phyloP scores from a whole-genome alignment of 306 rosid species.

The Quercus engelmannii region DNA sequence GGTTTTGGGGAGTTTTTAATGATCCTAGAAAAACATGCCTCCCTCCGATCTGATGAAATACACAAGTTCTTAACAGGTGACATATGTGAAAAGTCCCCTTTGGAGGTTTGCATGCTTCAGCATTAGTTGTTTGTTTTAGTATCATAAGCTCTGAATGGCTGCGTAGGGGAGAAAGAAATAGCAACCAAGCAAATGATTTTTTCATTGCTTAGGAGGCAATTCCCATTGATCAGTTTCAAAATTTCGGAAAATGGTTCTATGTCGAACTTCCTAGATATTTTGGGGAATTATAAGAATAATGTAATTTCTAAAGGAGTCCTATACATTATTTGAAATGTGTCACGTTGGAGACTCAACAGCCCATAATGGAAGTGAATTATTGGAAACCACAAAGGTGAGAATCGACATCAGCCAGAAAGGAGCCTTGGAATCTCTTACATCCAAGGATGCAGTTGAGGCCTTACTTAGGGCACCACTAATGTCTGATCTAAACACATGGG shows the following conservation, averaged over 20 bases:
- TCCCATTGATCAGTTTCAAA: conserved; percentile 65
- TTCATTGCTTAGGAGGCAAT: conserved; percentile 64
- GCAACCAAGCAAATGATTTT: conserved; percentile 54
- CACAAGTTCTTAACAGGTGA: conserved; percentile 41
- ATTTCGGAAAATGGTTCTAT: conserved; percentile 47
- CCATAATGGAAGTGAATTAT: conserved; percentile 29
- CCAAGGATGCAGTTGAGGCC: conserved; percentile 62
- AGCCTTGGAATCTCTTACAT: conserved; percentile 31
- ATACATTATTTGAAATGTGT: conserved; percentile 47
- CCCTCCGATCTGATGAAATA: conserved; percentile 57
- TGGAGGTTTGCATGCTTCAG: conserved; percentile 61
- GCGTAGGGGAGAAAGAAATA: conserved; percentile 49
- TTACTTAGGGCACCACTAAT: conserved; percentile 76
- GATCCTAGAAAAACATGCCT: conserved; percentile 53
- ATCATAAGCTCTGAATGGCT: conserved; percentile 64
- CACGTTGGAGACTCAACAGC: conserved; percentile 33
- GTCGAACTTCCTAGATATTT: conserved; percentile 46
- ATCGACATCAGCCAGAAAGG: conserved; percentile 26
- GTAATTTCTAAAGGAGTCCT: conserved; percentile 56
- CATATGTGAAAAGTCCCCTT: conserved; percentile 35
- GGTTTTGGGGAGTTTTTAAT: conserved; percentile 72
- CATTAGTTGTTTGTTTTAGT: conserved; percentile 56
- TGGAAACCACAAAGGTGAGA: conserved; percentile 29
- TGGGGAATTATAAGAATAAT: conserved; percentile 38
- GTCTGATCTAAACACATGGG: conserved; percentile 85